Conservation (phyloP, 2,329 filamentous ascomycete genomes). For the Ophiostoma populinum region DNA sequence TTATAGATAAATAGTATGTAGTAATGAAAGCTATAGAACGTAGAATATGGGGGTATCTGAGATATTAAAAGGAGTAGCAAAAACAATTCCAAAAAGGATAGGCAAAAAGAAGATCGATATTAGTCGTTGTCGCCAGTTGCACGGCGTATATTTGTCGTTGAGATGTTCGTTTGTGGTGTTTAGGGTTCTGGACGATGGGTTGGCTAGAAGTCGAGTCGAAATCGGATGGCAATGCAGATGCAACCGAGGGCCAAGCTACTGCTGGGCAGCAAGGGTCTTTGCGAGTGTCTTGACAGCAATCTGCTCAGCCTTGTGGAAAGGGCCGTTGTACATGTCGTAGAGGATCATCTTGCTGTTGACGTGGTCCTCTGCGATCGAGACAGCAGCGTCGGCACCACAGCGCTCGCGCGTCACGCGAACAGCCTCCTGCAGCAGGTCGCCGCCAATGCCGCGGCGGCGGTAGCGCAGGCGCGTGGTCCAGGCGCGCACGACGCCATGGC, state of each 20-base stretch:
- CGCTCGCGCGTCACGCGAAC: constrained; percentile 49
- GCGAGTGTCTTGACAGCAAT: constrained; percentile 37
- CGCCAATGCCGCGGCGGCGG: constrained; percentile 54
- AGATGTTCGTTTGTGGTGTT: not conserved
- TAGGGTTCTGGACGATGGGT: not conserved
- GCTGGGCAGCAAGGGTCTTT: constrained; percentile 26
- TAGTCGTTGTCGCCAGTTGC: no score
- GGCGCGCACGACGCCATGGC: constrained; percentile 55
- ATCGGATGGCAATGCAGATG: no score
- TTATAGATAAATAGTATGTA: not conserved
- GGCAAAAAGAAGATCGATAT: not conserved
- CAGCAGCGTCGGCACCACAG: constrained; percentile 47
- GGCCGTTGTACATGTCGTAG: constrained; percentile 42
- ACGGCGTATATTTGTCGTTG: not conserved
- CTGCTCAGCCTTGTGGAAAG: constrained; percentile 41
- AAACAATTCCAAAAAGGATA: not conserved
- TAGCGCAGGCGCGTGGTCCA: constrained; percentile 64
- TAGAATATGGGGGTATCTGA: constrained; percentile 6
- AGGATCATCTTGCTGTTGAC: constrained; percentile 53
- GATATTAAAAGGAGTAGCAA: constrained; percentile 1
- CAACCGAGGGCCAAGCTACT: no score
- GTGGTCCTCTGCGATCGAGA: constrained; percentile 62
- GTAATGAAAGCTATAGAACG: no score
- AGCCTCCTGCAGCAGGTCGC: constrained; percentile 54
- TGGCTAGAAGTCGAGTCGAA: not conserved